Evolutionary conservation across 495 filamentous ascomycete genomes (phyloP).

Genomic region (Talaromyces thailandensis): DNA sequence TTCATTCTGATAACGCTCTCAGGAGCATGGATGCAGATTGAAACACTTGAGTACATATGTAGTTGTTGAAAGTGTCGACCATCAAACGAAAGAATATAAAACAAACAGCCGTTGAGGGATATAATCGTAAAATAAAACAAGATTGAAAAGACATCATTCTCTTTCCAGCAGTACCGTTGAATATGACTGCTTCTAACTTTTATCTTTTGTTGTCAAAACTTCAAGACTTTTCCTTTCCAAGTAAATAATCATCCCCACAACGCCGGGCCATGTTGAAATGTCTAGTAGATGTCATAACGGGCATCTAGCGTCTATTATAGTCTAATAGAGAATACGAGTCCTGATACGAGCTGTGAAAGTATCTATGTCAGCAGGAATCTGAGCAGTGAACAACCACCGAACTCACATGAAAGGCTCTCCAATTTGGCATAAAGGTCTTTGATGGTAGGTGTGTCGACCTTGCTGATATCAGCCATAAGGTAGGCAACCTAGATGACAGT

Average conservation of each 20-base stretch:
- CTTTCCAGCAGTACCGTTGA: slow-evolving; percentile 1
- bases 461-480: slow-evolving; percentile 94
- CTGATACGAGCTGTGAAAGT: slow-evolving; percentile 59
- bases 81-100: neutral
- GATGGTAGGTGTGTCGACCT: slow-evolving; percentile 70
- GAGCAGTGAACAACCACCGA: neutral
- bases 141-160: neutral
- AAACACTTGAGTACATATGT: too few relatives aligned
- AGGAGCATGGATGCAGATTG: neutral
- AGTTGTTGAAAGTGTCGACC: neutral
- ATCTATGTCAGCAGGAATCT: slow-evolving; percentile 1
- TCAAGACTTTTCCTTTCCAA: neutral
- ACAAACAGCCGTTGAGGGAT: slow-evolving; percentile 1
- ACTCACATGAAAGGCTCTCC: slow-evolving; percentile 72
- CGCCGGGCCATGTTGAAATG: slow-evolving; percentile 5
- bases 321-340: slow-evolving; percentile 81
- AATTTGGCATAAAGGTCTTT: slow-evolving; percentile 76
- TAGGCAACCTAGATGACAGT: slow-evolving; percentile 61
- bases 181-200: neutral
- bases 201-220: neutral
- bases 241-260: slow-evolving; percentile 1
- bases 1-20: neutral
- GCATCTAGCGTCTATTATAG: neutral
- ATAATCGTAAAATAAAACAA: neutral
- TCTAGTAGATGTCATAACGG: neutral